Base-by-base conservation (phyloP, 768 basidiomycete genomes). In the Pleurotus ostreatus region DNA sequence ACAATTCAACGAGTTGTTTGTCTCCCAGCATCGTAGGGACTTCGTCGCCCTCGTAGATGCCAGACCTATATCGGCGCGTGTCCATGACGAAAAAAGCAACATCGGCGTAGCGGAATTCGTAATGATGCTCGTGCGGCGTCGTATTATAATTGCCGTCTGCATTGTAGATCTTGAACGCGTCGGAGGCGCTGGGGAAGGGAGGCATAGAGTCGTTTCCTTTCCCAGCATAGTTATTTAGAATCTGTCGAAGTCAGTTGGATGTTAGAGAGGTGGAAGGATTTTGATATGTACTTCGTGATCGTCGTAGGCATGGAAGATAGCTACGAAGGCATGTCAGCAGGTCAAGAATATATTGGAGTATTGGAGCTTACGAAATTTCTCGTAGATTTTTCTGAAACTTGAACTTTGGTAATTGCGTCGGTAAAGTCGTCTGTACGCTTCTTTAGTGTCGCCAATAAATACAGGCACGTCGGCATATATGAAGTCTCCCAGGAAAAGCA, bases 1-100 rank as follows among this genome's bases (percentile, higher is more conserved):
- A 71, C 40, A 91, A 72, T 0, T 81, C 82, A 0, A 77, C 68
- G 25, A 89, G 72, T 65, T 92, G 89, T 30, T 66, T 62, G 38
- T 81, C 79, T 18, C 90, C 89, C 12, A 92, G 78, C 85, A 92
- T 89, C 1, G 84, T 87, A 40, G 73, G 78, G 22, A 66, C 66
- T 6, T 70, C 67, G 20, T 76, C 77, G 0, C 68, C 67, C 0
- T 66, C 66, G n/a, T 64, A 63, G 12, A 74, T 67, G 46, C 71
- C 64, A 3, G 78, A 78, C 18, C 86, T 78, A 63, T 86, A 79
- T 5, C 78, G 74, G 15, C 87, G 75, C 1, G 86, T 88, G 69
- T 91, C 89, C 72, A 86, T 71, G n/a, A 90, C 86, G 71, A 90
- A 92, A 68, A 87, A 90, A 0, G 86, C 85, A 6, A 75, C 73